A percentile compares a stretch with the other conserved stretches of the same genome.
phyloP scores from a whole-genome alignment of 1,284 basidiomycete species.

The Agroathelia rolfsii region DNA sequence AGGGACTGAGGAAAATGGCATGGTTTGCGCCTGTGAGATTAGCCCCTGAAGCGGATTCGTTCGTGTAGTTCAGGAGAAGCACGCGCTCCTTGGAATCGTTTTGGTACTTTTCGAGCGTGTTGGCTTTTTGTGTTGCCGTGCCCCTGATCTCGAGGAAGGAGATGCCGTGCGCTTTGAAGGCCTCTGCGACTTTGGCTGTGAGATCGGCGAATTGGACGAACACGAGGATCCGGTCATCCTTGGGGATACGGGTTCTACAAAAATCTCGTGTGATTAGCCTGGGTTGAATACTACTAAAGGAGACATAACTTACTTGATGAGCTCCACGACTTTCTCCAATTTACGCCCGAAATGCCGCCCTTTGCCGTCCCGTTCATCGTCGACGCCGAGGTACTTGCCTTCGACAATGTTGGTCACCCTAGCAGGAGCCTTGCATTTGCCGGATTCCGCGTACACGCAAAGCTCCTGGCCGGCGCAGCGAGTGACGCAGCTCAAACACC shows the following conservation, averaged over 20 bases:
- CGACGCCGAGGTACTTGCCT: slow-evolving; percentile 74
- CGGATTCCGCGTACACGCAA: slow-evolving; percentile 64
- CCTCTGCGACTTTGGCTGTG: slow-evolving; percentile 82
- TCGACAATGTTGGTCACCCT: slow-evolving; percentile 73
- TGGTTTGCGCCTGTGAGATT: slow-evolving; percentile 92
- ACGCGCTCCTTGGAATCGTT: slow-evolving; percentile 68
- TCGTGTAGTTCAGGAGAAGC: slow-evolving; percentile 83
- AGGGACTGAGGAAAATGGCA: slow-evolving; percentile 88
- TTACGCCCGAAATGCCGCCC: slow-evolving; percentile 86
- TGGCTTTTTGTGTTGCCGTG: slow-evolving; percentile 66
- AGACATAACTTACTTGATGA: slow-evolving; percentile 59
- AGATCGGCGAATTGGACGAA: slow-evolving; percentile 94
- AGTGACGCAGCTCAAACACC: slow-evolving; percentile 68
- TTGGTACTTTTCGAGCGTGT: slow-evolving; percentile 79
- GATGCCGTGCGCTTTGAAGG: slow-evolving; percentile 64
- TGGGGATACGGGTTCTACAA: slow-evolving; percentile 54
- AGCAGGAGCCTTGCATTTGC: slow-evolving; percentile 64
- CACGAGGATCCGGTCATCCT: slow-evolving; percentile 75
- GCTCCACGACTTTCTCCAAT: slow-evolving; percentile 72
- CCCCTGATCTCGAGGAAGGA: slow-evolving; percentile 78
- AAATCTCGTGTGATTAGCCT: slow-evolving; percentile 8
- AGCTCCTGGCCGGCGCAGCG: slow-evolving; percentile 68
- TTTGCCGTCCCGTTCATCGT: slow-evolving; percentile 64
- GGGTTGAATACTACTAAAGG: slow-evolving; percentile 1
- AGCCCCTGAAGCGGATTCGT: slow-evolving; percentile 87